A percentile compares a stretch with the other conserved stretches of the same genome.
phyloP scores from a whole-genome alignment of 257 asterid species.

The Gynochthodes officinalis region DNA sequence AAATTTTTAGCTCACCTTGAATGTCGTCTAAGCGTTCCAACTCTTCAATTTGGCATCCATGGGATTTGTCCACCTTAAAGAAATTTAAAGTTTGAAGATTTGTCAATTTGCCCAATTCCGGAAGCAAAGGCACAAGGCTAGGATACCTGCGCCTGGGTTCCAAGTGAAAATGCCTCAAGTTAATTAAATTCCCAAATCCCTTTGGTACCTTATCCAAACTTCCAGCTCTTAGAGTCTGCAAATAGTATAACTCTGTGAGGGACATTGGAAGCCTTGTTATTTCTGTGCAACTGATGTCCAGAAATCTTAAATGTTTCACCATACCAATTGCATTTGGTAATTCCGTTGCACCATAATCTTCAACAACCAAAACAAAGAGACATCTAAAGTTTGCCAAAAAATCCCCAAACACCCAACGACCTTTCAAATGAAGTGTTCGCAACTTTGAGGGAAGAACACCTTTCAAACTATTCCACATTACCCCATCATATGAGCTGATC shows the following conservation, averaged over 20 bases:
- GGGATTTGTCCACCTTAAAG: slow-evolving; percentile 10
- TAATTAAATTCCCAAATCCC: slow-evolving; percentile 1
- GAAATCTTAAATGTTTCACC: slow-evolving; percentile 13
- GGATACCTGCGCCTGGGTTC: too few species aligned
- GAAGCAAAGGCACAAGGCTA: slow-evolving; percentile 10
- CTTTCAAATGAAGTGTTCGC: slow-evolving; percentile 3
- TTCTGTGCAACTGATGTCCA: slow-evolving; percentile 2
- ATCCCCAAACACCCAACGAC: background rate
- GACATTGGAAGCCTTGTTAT: background rate
- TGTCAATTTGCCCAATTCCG: slow-evolving; percentile 17
- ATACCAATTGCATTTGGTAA: slow-evolving; percentile 12
- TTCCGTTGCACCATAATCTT: background rate
- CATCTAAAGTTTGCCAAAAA: background rate
- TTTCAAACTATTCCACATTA: too few species aligned
- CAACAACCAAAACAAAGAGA: slow-evolving; percentile 4
- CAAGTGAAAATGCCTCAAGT: slow-evolving; percentile 19
- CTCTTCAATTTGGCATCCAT: slow-evolving; percentile 19
- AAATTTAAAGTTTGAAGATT: slow-evolving; percentile 16
- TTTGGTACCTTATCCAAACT: slow-evolving; percentile 4
- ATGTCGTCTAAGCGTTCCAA: slow-evolving; percentile 12
- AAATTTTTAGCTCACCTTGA: slow-evolving; percentile 16
- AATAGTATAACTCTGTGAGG: slow-evolving; percentile 14
- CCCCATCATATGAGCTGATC: too few species aligned
- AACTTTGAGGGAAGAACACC: background rate
- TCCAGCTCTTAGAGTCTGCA: slow-evolving; percentile 23